These are phyloP conservation scores for Gastrolobium villosum DNA, from an alignment of 306 rosid species.

Conservation along the genomic window DNA sequence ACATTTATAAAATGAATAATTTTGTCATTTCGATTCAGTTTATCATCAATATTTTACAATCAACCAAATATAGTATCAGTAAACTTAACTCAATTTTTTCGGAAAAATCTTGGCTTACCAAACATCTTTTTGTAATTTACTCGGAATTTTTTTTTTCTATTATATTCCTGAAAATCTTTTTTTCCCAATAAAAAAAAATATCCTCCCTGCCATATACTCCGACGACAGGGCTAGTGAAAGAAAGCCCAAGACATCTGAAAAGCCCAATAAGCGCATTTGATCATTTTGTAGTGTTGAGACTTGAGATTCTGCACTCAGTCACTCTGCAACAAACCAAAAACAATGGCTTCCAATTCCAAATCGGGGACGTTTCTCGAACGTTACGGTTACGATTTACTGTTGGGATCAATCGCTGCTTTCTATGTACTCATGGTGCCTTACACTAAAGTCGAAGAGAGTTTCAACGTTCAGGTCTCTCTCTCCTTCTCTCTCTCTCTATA, in stretches of 20 bases:
- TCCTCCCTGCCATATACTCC: too few species aligned
- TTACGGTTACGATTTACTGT: constrained; percentile 76
- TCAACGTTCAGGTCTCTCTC: constrained; percentile 79
- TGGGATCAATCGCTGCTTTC: constrained; percentile 72
- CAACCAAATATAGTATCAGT: too few species aligned
- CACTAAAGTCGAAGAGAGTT: constrained; percentile 97
- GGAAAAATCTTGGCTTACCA: too few species aligned
- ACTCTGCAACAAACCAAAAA: constrained; percentile 21
- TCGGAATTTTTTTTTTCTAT: too few species aligned
- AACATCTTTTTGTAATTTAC: too few species aligned
- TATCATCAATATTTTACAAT: too few species aligned
- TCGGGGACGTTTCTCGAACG: constrained; percentile 52
- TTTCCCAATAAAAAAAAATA: too few species aligned
- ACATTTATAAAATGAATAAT: too few species aligned
- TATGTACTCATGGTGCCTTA: constrained; percentile 78
- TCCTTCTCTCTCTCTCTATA: background rate
- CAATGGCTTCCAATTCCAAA: constrained; percentile 70
- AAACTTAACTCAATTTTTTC: too few species aligned
- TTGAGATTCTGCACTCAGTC: background rate
- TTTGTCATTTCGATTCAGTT: too few species aligned
- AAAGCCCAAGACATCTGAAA: background rate
- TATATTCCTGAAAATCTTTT: too few species aligned
- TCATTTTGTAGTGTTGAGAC: background rate
- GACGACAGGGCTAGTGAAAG: too few species aligned
- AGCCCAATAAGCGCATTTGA: background rate